Conservation (phyloP, 2,329 filamentous ascomycete species). For the Pseudocercospora eumusae region DNA sequence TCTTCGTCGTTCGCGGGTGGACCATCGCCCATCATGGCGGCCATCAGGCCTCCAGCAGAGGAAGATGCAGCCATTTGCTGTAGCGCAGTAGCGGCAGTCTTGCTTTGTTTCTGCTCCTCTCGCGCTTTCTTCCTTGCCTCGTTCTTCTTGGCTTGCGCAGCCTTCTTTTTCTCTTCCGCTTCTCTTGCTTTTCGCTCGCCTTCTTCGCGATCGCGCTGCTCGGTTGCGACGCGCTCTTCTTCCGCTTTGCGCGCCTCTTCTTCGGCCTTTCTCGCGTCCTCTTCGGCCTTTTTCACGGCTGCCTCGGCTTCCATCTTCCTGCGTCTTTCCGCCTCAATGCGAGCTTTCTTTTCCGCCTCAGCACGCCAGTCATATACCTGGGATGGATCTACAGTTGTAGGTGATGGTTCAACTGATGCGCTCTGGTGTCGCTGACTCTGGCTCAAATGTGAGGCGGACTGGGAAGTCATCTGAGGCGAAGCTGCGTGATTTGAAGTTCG, state of each 20-base stretch:
- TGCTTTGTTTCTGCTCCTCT: slow-evolving; percentile 36
- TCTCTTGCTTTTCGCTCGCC: slow-evolving; percentile 27
- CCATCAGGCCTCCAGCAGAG: slow-evolving; percentile 23
- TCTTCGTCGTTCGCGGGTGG: slow-evolving; percentile 46
- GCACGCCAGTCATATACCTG: slow-evolving; percentile 58
- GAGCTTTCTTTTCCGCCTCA: slow-evolving; percentile 48
- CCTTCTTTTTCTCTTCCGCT: slow-evolving; percentile 33
- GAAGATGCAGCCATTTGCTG: slow-evolving; percentile 30
- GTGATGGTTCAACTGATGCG: slow-evolving; percentile 37
- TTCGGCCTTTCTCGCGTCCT: slow-evolving; percentile 37
- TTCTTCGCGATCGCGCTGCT: slow-evolving; percentile 32
- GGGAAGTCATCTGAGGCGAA: slow-evolving; percentile 33
- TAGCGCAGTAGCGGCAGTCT: slow-evolving; percentile 34
- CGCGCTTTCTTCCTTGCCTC: slow-evolving; percentile 36
- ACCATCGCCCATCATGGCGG: slow-evolving; percentile 25
- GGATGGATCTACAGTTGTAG: slow-evolving; percentile 55
- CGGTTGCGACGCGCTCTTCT: slow-evolving; percentile 30
- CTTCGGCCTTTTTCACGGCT: slow-evolving; percentile 39
- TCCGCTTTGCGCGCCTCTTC: slow-evolving; percentile 35
- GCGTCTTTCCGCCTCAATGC: slow-evolving; percentile 36
- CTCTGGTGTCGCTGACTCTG: slow-evolving; percentile 31
- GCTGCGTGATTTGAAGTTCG: slow-evolving; percentile 27
- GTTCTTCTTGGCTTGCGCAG: slow-evolving; percentile 32
- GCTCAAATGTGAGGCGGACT: slow-evolving; percentile 20
- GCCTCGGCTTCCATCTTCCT: slow-evolving; percentile 37